Percentiles rank a stretch among this genome's conserved stretches.
Evolutionary conservation across 176 grass and related monocot species (phyloP).

Genomic region (Musa beccarii): DNA sequence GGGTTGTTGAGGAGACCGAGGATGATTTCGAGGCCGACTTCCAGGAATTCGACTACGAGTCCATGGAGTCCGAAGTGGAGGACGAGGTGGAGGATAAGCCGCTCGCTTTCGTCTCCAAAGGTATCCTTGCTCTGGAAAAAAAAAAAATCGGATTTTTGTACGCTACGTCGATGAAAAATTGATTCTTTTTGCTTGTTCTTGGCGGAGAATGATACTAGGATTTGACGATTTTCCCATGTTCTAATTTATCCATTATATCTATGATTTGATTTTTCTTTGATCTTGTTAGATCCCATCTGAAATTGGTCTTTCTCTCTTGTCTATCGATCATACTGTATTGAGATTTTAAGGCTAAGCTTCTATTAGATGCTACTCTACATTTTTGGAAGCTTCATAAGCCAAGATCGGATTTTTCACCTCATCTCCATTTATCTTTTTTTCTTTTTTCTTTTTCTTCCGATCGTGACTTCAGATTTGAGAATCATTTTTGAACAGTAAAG

Average conservation of each 20-base stretch:
- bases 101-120: slow-evolving; percentile 21
- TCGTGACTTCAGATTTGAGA: background rate
- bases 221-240: too few relatives aligned
- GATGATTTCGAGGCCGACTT: slow-evolving; percentile 79
- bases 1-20: slow-evolving; percentile 18
- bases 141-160: background rate
- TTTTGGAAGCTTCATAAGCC: background rate
- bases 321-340: too few relatives aligned
- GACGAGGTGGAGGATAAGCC: slow-evolving; percentile 26
- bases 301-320: too few relatives aligned
- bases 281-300: too few relatives aligned
- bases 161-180: background rate
- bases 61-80: slow-evolving; percentile 37
- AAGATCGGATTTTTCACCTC: background rate
- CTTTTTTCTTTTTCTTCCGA: background rate
- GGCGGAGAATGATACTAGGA: background rate
- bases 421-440: background rate
- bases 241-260: too few relatives aligned
- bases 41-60: slow-evolving; percentile 41
- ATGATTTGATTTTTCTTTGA: too few relatives aligned
- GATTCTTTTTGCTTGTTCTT: background rate
- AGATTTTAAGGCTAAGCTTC: background rate
- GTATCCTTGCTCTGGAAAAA: slow-evolving; percentile 38
- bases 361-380: background rate
- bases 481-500: background rate